phyloP scores from a whole-genome alignment of 208 protist species.

The Acanthamoeba rhysodes region DNA sequence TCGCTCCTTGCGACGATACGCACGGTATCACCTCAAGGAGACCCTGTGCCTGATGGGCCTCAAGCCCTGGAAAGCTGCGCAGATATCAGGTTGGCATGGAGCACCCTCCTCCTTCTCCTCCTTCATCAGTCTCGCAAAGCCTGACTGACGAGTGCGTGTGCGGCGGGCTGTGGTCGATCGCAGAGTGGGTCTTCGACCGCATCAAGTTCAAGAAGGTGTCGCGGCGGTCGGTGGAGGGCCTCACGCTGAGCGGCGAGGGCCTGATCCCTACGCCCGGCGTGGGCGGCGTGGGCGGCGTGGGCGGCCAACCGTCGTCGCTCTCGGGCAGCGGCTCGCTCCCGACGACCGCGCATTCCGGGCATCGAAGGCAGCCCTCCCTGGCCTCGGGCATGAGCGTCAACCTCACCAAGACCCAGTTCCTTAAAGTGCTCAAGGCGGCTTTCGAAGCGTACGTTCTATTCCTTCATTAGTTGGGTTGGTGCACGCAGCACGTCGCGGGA shows the following conservation, averaged over 20 bases:
- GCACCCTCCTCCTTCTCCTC: not conserved
- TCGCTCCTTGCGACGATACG: constrained; percentile 64
- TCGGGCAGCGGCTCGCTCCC: constrained; percentile 37
- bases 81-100: not conserved
- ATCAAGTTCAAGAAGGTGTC: constrained; percentile 69
- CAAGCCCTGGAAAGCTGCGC: constrained; percentile 69
- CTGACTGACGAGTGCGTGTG: not conserved
- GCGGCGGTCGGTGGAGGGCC: not conserved
- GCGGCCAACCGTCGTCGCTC: not conserved
- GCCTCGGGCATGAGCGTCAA: constrained; percentile 62
- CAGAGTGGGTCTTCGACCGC: constrained; percentile 74
- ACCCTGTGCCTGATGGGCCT: constrained; percentile 64
- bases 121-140: not conserved
- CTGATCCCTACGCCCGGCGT: not conserved
- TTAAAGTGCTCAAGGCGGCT: constrained; percentile 20
- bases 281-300: not conserved
- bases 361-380: constrained; percentile 34
- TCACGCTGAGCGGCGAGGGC: not conserved
- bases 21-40: constrained; percentile 71
- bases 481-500: not conserved
- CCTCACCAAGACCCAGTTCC: constrained; percentile 67
- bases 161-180: not conserved
- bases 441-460: constrained; percentile 25
- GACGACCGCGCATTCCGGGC: not conserved
- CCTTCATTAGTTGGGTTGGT: not conserved